Base-by-base conservation (phyloP, 2,329 filamentous ascomycete species). In the Whalleya microplaca region DNA sequence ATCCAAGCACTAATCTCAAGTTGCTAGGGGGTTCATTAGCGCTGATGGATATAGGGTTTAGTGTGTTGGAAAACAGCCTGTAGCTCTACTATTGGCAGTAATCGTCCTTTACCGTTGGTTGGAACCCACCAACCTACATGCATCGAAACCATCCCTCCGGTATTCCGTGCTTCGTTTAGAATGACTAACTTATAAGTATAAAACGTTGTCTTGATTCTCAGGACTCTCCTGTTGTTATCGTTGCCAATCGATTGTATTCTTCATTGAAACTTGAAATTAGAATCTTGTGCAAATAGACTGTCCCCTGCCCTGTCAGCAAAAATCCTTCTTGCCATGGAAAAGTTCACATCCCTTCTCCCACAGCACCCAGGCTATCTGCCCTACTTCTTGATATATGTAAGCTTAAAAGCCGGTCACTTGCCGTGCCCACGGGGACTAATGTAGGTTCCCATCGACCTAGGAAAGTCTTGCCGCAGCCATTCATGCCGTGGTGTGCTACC, bases 381-480 rank as follows among this genome's bases (percentile, higher is more conserved):
- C 1, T 72, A 70, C 44, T 67, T 64, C 44, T 62, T 73, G 14
- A 46, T 73, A 48, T 64, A 64, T n/a, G 68, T 69, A 60, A 60
- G 60, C 46, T 44, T 44, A 19, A 16, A 29, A 18, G 19, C 40
- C 10, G 32, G 8, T 37, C 32, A 6, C 14, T 37, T 12, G 10
- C 4, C 9, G 14, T 37, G 14, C 9, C n/a, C 14, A 21, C 40
- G 20, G 2, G 6, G 16, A 42, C 51, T 51, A 55, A 55, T 55
- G 51, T 52, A 20, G n/a, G 18, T 41, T 41, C 4, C 32, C 23
- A 51, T 21, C 48, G n/a, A n/a, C n/a, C n/a, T n/a, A 71, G 68
- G 48, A 58, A n/a, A 56, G 61, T 21, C 7, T 63, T 12, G 49
- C 64, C 14, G 69, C 68, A n/a, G 49, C 64, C 1, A 56, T 66